phyloP scores from a whole-genome alignment of 768 basidiomycete species.

The Ramaria sp. region DNA sequence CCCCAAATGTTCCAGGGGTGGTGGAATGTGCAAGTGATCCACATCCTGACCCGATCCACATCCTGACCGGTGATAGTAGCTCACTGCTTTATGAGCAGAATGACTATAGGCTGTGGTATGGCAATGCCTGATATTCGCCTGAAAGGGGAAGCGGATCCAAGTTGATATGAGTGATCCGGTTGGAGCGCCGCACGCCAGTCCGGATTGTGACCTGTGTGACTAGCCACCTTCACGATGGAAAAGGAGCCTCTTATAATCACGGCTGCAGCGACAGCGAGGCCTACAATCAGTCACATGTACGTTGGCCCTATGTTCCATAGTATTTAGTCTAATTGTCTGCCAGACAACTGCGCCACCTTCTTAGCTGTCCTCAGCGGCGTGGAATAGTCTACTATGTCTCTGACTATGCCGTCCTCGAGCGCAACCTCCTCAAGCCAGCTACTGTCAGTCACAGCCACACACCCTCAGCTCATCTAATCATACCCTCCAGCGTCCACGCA shows the following conservation, averaged over 20 bases:
- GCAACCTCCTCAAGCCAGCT: constrained; percentile 39
- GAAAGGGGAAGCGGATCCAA: too few relatives aligned
- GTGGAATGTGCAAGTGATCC: too few relatives aligned
- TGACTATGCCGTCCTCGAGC: constrained; percentile 43
- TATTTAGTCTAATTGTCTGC: too few relatives aligned
- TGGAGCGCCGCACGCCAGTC: too few relatives aligned
- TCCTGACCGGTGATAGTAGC: too few relatives aligned
- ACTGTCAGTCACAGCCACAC: constrained; percentile 28
- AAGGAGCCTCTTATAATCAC: constrained; percentile 1
- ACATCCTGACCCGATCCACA: too few relatives aligned
- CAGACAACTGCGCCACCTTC: constrained; percentile 70
- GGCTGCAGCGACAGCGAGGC: not conserved
- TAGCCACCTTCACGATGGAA: not conserved
- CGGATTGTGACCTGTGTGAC: too few relatives aligned
- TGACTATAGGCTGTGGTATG: too few relatives aligned
- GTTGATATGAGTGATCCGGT: too few relatives aligned
- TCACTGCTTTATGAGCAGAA: too few relatives aligned
- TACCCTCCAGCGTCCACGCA: constrained; percentile 24
- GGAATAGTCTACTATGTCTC: constrained; percentile 59
- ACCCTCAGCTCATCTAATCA: not conserved
- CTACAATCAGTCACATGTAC: not conserved
- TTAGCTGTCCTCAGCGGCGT: constrained; percentile 59
- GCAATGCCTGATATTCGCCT: too few relatives aligned
- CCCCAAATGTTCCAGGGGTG: too few relatives aligned
- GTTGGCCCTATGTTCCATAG: not conserved